These are phyloP conservation scores for Perkinsus olseni DNA, from an alignment of 169 alveolate genomes.

Conservation along the genomic window DNA sequence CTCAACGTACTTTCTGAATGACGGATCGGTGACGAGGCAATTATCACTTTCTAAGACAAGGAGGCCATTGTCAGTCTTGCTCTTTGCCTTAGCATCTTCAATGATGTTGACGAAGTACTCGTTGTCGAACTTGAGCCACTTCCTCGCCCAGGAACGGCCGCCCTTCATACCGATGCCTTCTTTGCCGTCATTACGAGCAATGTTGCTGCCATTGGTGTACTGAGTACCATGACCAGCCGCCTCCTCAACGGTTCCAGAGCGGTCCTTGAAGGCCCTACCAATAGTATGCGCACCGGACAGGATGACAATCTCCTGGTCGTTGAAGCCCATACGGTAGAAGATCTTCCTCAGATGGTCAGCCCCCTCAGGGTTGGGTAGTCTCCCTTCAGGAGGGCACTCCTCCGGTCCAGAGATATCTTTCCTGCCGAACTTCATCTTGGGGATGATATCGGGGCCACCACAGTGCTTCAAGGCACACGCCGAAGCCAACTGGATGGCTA, in stretches of 20 bases:
- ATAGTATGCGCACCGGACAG: conserved; percentile 55
- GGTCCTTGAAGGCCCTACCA: conserved; percentile 44
- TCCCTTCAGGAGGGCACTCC: neutral
- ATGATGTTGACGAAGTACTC: conserved; percentile 44
- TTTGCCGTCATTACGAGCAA: neutral
- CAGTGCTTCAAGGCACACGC: conserved; percentile 51
- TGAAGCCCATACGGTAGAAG: conserved; percentile 46
- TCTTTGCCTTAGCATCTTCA: conserved; percentile 22
- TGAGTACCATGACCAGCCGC: conserved; percentile 40
- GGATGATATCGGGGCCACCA: conserved; percentile 54
- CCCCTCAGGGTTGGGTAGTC: conserved; percentile 5
- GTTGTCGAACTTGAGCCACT: conserved; percentile 36
- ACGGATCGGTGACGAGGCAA: conserved; percentile 36
- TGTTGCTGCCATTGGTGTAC: conserved; percentile 15
- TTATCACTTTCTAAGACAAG: conserved; percentile 19
- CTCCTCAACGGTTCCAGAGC: conserved; percentile 30
- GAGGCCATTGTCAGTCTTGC: conserved; percentile 26
- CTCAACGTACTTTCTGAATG: conserved; percentile 39
- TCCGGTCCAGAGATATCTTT: conserved; percentile 9
- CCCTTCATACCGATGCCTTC: neutral
- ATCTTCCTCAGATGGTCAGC: conserved; percentile 17
- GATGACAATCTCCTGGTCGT: conserved; percentile 53
- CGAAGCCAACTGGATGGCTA: conserved; percentile 50
- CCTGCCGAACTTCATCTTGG: conserved; percentile 36
- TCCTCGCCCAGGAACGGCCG: neutral